Base-by-base conservation (phyloP, 2,329 filamentous ascomycete species). In the Thelonectria discophora region DNA sequence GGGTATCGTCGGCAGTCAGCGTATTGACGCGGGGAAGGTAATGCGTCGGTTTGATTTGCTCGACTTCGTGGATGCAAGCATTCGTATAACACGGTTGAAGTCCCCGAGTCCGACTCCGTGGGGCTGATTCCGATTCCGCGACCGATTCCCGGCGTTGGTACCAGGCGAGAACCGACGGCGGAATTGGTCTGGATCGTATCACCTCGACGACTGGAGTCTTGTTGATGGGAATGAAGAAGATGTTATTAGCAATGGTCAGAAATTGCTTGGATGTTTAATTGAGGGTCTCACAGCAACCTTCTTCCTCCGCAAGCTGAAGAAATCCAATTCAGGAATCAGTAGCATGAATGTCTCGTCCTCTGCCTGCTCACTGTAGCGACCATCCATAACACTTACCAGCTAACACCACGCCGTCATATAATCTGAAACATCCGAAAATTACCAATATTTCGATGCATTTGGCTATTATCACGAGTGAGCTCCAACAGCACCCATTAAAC, bases 401-500 rank as follows among this genome's bases (percentile, higher is more conserved):
- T 5, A 11, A 10, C n/a, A 52, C 17, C 13, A 58, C 55, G 45
- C 49, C 60, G 15, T 45, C 9, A 50, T 49, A 13, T 3, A 46
- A 5, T 58, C 54, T 27, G 20, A 49, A 49, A 62, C 27, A 5
- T 20, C 37, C 7, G 59, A 58, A 49, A 62, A 58, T n/a, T 55
- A 62, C 45, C 49, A 55, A n/a, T 58, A 58, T 49, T 55, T 54
- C n/a, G 46, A 62, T 17, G 50, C 27, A 1, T 62, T 62, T 37
- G 60, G 55, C 2, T 51, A 37, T 21, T 55, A 58, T 39, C 54
- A 62, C 18, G 54, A 58, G 59, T 58, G 43, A 20, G 59, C 5
- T 10, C 27, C 27, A 37, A 6, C 7, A 37, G 7, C 34, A 15
- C 11, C 7, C 12, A 37, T 13, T 37, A 13, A 37, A 5, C 13